Evolutionary conservation across 2,329 filamentous ascomycete genomes (phyloP).

Genomic region (Dothistroma septosporum): DNA sequence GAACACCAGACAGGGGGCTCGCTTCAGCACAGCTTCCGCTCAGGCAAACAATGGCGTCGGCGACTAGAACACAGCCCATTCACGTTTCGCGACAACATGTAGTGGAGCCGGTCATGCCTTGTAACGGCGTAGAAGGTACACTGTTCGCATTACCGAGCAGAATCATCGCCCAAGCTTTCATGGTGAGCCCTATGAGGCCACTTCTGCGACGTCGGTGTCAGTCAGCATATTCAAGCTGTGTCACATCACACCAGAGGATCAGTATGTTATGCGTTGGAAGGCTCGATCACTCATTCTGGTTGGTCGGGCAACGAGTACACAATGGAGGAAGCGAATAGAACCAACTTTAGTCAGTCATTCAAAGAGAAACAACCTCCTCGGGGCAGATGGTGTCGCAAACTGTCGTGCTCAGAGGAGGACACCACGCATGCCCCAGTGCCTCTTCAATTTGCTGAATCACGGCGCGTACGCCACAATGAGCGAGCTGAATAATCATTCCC

Average conservation of each 20-base stretch:
- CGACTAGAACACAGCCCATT: not conserved
- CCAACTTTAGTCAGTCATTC: not conserved
- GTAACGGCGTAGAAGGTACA: not conserved
- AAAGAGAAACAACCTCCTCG: not conserved
- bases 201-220: not conserved
- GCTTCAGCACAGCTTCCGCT: not conserved
- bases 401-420: not conserved
- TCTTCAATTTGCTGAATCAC: not conserved
- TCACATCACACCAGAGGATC: constrained; percentile 3
- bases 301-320: not conserved
- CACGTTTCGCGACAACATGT: not conserved
- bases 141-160: not conserved
- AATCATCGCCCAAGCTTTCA: constrained; percentile 4
- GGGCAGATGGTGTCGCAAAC: not conserved
- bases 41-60: not conserved
- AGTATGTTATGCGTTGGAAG: not conserved
- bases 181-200: not conserved
- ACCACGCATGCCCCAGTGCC: not conserved
- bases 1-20: not conserved
- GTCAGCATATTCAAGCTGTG: not conserved
- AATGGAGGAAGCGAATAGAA: not conserved
- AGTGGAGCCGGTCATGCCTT: constrained; percentile 4
- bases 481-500: not conserved
- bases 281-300: constrained; percentile 7
- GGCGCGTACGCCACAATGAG: not conserved